Evolutionary conservation across 768 basidiomycete species (phyloP), one percentile per base, ranked within the genome.

Genomic region (Suillus fuscotomentosus): DNA sequence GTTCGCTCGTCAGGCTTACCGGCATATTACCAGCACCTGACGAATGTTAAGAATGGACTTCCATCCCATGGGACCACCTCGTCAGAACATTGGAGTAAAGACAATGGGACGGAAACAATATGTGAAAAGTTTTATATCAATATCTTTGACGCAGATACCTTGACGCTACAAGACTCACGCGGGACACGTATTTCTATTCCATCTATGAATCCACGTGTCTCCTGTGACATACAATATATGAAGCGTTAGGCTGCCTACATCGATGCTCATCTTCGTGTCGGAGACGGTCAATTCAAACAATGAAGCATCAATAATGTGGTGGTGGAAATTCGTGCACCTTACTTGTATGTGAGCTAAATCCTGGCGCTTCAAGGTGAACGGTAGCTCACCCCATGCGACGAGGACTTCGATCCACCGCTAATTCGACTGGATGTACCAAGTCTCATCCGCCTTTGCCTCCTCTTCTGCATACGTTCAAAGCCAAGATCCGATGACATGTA

Each of bases 1-100:
- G 89, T 67, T 74, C 79, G 15, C 68, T 65, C 31, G 60, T 82
- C 41, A n/a, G n/a, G n/a, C 73, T 78, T 2, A 31, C 67, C 10
- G 68, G 76, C 60, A 55, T 83, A n/a, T n/a, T n/a, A 55, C 66
- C 78, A 10, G 67, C 71, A 3, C 83, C 86, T 3, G 72, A 80
- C 41, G 88, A 91, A 73, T 94, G 92, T 68, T 71, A 79, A 38
- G 83, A 86, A 36, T 88, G 84, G 66, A 89, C 91, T 5, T 75
- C 82, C 61, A 72, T 93, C 15, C 80, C 88, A 9, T 92, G 92
- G 89, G 81, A 82, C 39, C 88, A 85, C 83, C 78, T 94, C 24
- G 80, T 92, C 61, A 79, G n/a, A n/a, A n/a, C n/a, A n/a, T n/a
- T n/a, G n/a, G n/a, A n/a, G 53, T 31, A 20, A 17, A 20, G 9